phyloP scores from a whole-genome alignment of 2,329 filamentous ascomycete species.

The Monosporascus cannonballus region DNA sequence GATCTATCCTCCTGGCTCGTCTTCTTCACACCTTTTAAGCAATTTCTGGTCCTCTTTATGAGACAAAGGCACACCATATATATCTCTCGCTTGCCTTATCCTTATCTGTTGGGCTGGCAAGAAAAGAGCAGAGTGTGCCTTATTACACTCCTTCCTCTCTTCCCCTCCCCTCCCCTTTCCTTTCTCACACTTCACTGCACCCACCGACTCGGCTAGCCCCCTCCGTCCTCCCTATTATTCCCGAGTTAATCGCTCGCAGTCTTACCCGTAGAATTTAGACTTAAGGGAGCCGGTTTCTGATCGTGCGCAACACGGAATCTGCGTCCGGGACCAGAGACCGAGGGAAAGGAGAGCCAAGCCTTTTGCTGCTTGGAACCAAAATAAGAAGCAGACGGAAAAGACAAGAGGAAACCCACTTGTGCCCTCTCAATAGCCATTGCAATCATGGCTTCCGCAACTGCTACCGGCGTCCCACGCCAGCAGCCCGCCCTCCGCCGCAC shows the following conservation, averaged over 20 bases:
- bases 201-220: neutral
- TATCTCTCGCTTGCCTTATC: too few species aligned
- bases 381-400: neutral
- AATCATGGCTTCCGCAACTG: conserved; percentile 40
- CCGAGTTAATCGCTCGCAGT: neutral
- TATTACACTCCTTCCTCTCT: neutral
- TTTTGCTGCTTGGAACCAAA: neutral
- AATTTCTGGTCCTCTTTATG: too few species aligned
- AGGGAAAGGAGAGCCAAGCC: too few species aligned
- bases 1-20: too few species aligned
- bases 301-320: neutral
- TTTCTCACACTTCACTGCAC: neutral
- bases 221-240: neutral
- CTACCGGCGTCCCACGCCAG: conserved; percentile 36
- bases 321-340: neutral
- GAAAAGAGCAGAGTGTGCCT: neutral
- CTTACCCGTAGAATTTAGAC: neutral
- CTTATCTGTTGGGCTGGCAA: too few species aligned
- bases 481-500: conserved; percentile 43
- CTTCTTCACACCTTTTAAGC: too few species aligned
- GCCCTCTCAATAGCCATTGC: neutral
- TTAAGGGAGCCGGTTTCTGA: neutral
- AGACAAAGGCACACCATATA: too few species aligned
- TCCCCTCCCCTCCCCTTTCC: neutral
- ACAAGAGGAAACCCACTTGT: neutral